phyloP scores from a whole-genome alignment of 2,329 filamentous ascomycete genomes.

The Colletotrichum chrysophilum region DNA sequence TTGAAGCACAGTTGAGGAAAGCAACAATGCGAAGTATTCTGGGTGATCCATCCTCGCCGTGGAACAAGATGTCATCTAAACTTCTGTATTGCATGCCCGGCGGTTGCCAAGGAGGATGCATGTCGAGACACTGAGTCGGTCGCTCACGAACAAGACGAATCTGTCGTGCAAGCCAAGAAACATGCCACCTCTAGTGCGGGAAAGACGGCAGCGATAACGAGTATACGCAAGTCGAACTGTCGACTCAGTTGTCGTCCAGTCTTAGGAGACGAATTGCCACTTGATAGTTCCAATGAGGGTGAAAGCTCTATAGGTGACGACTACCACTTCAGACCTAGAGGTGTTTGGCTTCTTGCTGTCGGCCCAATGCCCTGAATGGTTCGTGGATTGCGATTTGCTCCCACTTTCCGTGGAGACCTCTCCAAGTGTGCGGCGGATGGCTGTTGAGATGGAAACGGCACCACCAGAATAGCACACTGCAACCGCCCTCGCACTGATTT shows the following conservation, averaged over 20 bases:
- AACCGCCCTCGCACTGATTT: constrained; percentile 2
- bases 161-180: background rate
- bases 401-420: background rate
- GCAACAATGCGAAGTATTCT: background rate
- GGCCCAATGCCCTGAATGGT: background rate
- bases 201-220: background rate
- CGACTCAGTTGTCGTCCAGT: background rate
- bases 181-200: background rate
- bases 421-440: background rate
- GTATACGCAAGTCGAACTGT: background rate
- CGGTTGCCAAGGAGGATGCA: background rate
- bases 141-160: background rate
- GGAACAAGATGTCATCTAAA: background rate
- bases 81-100: background rate
- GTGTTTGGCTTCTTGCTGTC: background rate
- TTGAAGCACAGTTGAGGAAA: background rate
- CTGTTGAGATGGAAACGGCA: constrained; percentile 11
- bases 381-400: background rate
- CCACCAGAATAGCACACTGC: background rate
- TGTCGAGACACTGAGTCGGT: background rate
- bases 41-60: background rate
- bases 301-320: background rate
- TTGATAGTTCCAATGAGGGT: background rate
- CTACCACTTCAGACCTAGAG: background rate
- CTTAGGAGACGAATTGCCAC: background rate